Conservation (phyloP, 192 early-diverging fungal genomes). For the Radiomyces spectabilis region DNA sequence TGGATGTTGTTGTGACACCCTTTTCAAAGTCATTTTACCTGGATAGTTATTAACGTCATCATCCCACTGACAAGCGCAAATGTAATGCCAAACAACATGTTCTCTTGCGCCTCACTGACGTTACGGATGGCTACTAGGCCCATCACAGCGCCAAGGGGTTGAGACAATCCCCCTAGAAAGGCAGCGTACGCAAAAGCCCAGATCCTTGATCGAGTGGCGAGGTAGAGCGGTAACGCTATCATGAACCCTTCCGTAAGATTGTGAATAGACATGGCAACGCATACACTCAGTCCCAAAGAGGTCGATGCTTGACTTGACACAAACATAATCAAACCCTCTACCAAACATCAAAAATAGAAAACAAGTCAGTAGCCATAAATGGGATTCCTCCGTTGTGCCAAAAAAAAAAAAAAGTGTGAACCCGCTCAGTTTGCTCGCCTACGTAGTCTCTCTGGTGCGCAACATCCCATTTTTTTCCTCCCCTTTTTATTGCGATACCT, state of each 20-base stretch:
- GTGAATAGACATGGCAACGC: slow-evolving; percentile 44
- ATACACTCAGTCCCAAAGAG: slow-evolving; percentile 40
- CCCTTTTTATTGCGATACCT: too few relatives aligned
- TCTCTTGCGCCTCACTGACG: slow-evolving; percentile 30
- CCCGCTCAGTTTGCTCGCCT: too few relatives aligned
- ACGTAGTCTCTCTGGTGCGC: too few relatives aligned
- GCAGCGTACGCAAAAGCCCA: slow-evolving; percentile 38
- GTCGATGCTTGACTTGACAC: slow-evolving; percentile 36
- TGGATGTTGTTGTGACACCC: neutral
- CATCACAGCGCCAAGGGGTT: slow-evolving; percentile 43
- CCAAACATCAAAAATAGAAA: too few relatives aligned
- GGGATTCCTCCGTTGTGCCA: slow-evolving; percentile 6
- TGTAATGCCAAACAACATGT: slow-evolving; percentile 37
- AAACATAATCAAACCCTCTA: slow-evolving; percentile 53
- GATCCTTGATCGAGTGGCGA: slow-evolving; percentile 34
- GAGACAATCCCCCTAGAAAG: slow-evolving; percentile 42
- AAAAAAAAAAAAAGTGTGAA: slow-evolving; percentile 7
- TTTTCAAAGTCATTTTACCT: slow-evolving; percentile 18
- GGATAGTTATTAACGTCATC: slow-evolving; percentile 46
- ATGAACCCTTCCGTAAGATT: slow-evolving; percentile 51
- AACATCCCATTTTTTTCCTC: too few relatives aligned
- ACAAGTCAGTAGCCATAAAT: too few relatives aligned
- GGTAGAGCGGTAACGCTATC: slow-evolving; percentile 47
- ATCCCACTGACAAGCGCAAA: slow-evolving; percentile 47
- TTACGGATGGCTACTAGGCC: slow-evolving; percentile 35